Base-by-base conservation (phyloP, 2,329 filamentous ascomycete species). In the Ophiostoma sp. region DNA sequence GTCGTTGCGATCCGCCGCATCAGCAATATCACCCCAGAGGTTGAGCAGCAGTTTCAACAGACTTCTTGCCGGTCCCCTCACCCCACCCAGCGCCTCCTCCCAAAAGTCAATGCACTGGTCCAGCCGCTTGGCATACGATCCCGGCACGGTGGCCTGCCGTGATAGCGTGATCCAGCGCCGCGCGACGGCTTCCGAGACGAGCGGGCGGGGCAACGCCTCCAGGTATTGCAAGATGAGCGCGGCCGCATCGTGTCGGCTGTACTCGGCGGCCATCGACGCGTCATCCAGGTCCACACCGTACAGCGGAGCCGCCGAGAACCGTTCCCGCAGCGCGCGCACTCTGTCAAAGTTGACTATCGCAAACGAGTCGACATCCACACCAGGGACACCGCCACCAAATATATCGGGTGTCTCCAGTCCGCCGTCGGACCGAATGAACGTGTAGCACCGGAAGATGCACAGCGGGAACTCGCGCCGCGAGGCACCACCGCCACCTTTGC, bases 31-130 rank as follows among this genome's bases (percentile, higher is more conserved):
- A 2, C 82, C 83, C 83, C 83, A 84, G 19, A 85, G 77, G 71
- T 83, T 83, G 33, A 85, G 77, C 76, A 85, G 77, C 73, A 85
- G 77, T 77, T 85, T 85, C 75, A 85, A 80, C 42, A 84, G 73
- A 66, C 78, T 80, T 52, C 82, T 79, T 5, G 78, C 78, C 0
- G 80, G 79, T 0, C 83, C 83, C 15, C 80, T 79, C 11, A 85
- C 78, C 0, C 82, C 82, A 31, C 79, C 79, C 6, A 85, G 77
- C 8, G 84, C 83, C 77, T 85, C 83, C 74, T 84, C 83, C 84
- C 84, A 85, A 71, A 85, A 85, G 74, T 85, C 83, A 61, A 85
- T 82, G 72, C 83, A 83, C 76, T 82, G 80, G 73, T 85, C 84
- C 5, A 81, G 76, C 19, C 82, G 79, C 59, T 78, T 79, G 17